Base-by-base conservation (phyloP, 768 basidiomycete genomes). In the Rubroboletus pulcherrimus region DNA sequence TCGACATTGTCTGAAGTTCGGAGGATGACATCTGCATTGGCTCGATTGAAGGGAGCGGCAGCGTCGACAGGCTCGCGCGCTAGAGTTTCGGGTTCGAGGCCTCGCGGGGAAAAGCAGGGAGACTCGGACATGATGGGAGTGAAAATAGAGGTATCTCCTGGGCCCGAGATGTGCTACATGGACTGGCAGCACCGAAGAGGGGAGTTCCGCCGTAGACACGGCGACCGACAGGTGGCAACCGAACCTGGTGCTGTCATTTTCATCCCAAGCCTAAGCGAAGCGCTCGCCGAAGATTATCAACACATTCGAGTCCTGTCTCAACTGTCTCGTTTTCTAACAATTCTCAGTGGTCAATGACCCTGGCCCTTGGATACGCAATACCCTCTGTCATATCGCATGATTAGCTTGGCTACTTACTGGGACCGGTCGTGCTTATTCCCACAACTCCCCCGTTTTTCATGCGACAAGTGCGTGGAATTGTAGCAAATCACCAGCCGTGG, bases 21-120 rank as follows among this genome's bases (percentile, higher is more conserved):
- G 40, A 86, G 68, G 51, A 83, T 77, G 50, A 85, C 70, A 59
- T 84, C 81, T 54, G 80, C 79, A 49, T 73, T 72, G 31, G 72
- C 64, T 56, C 78, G 68, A 58, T 83, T 68, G 66, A 84, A 84
- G 3, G 82, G 81, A 29, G 65, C 35, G 21, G 53, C 62, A 15
- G 74, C 71, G 35, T 75, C 63, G 26, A 66, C 54, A 9, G 62
- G 69, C n/a, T 29, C 55, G 35, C 41, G 46, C 12, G 33, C 7
- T 39, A 14, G 37, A 37, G 44, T n/a, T 14, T 57, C 47, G 21
- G 34, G 38, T 12, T 64, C 59, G 44, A 51, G 29, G 44, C 35
- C 51, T 50, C 39, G 52, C 4, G 60, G 26, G 46, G 54, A 33
- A 19, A 48, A 19, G n/a, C 34, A 37, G 35, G 59, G 51, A 6